phyloP scores from a whole-genome alignment of 495 filamentous ascomycete species.

The Astrothelium macrocarpum region DNA sequence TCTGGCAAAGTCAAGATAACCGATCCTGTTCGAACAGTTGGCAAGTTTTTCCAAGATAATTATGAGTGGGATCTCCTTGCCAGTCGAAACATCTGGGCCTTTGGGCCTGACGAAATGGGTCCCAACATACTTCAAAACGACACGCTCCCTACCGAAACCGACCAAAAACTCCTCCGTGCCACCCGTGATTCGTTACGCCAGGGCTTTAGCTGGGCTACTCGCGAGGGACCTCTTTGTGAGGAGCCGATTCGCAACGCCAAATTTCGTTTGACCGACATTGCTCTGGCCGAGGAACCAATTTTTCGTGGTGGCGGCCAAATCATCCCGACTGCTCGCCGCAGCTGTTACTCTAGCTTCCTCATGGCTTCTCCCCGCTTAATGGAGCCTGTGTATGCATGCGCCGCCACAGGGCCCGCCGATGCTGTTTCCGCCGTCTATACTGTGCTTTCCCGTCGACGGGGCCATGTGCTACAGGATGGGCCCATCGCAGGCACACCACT shows the following conservation, averaged over 20 bases:
- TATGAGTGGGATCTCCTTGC: slow-evolving; percentile 96
- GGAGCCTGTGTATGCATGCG: slow-evolving; percentile 87
- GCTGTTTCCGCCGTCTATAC: slow-evolving; percentile 84
- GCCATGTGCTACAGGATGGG: slow-evolving; percentile 86
- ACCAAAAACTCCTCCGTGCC: slow-evolving; percentile 78
- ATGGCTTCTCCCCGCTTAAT: slow-evolving; percentile 95
- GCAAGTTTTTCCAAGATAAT: slow-evolving; percentile 94
- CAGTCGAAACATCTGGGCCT: slow-evolving; percentile 94
- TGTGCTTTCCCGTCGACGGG: slow-evolving; percentile 74
- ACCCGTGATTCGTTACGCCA: slow-evolving; percentile 87
- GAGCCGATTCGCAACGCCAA: slow-evolving; percentile 97
- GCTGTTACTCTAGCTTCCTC: slow-evolving; percentile 88
- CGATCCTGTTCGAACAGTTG: slow-evolving; percentile 85
- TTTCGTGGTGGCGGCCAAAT: slow-evolving; percentile 94
- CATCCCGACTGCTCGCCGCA: slow-evolving; percentile 84
- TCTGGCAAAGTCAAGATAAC: slow-evolving; percentile 81
- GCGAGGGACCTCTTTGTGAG: slow-evolving; percentile 96
- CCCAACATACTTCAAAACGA: slow-evolving; percentile 97
- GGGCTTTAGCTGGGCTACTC: slow-evolving; percentile 89
- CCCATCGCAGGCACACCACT: slow-evolving; percentile 91
- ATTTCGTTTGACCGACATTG: slow-evolving; percentile 86
- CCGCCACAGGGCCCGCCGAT: slow-evolving; percentile 88
- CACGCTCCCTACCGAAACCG: slow-evolving; percentile 79
- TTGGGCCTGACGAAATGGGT: slow-evolving; percentile 89
- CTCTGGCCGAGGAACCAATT: slow-evolving; percentile 79